Percentiles rank a stretch among this genome's conserved stretches.
Conservation (phyloP, 2,329 filamentous ascomycete species). For the Penicillium sp. region DNA sequence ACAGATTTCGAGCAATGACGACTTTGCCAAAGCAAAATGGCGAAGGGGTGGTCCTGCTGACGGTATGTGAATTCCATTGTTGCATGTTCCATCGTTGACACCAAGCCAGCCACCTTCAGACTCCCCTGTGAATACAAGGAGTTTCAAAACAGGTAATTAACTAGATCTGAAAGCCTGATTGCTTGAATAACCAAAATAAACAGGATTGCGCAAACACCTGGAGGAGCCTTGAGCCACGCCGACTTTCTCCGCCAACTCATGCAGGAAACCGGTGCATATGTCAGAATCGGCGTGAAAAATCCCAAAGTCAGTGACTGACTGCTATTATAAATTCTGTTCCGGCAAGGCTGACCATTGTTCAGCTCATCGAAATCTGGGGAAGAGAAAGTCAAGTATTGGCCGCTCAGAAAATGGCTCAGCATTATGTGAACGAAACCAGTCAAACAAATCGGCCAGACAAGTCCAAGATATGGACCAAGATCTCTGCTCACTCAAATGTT, state of each 20-base stretch:
- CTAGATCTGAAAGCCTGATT: too few species aligned
- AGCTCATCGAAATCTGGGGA: constrained; percentile 8
- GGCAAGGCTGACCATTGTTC: not conserved
- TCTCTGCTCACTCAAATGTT: not conserved
- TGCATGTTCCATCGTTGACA: not conserved
- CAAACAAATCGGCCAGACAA: not conserved
- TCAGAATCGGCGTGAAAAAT: not conserved
- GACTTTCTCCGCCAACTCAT: not conserved
- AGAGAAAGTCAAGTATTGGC: not conserved
- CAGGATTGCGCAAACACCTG: not conserved
- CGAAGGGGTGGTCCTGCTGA: not conserved
- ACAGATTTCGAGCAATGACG: not conserved
- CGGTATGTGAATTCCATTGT: not conserved
- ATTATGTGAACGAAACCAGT: not conserved
- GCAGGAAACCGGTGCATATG: not conserved
- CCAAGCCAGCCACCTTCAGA: not conserved
- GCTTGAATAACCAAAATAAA: not conserved
- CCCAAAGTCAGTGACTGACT: not conserved
- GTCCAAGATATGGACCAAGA: not conserved
- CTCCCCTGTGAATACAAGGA: constrained; percentile 1
- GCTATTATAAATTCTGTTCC: not conserved
- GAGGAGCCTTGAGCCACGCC: not conserved
- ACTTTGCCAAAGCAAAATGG: constrained; percentile 1
- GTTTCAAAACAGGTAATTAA: constrained; percentile 1
- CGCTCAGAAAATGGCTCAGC: not conserved